Evolutionary conservation across 2,329 filamentous ascomycete genomes (phyloP), one percentile per base, ranked within the genome.

Genomic region (Seiridium unicorne): DNA sequence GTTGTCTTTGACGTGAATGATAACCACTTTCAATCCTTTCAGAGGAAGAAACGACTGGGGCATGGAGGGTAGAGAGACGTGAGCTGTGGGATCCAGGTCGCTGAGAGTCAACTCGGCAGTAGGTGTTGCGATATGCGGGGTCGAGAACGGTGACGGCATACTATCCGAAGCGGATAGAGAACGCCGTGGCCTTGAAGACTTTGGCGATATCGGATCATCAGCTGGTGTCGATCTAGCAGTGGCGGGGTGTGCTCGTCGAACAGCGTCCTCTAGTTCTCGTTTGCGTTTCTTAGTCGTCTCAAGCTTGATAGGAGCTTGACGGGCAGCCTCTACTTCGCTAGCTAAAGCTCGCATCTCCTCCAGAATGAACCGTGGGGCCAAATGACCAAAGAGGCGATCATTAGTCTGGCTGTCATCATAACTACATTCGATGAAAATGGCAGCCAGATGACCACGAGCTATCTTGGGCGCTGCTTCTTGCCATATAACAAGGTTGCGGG

Each of bases 361-460:
- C 32, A 94, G 86, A 10, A 99, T 76, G 72, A 92, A 95, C 0
- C 87, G 82, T 0, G 95, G 95, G 44, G 92, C 91, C 11, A 99
- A 79, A 68, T 99, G 95, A 0, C 95, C 95, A 65, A 93, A 99
- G 0, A 99, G 81, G 0, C 88, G 85, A 55, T 90, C 88, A 62
- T 95, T 88, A 31, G 86, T 82, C 68, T 93, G 89, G 6, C 85
- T 85, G 72, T 97, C 89, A 62, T 92, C 90, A 73, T 94, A 99
- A 63, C 92, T 96, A 74, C 94, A 98, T 78, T 99, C 95, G 67
- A 99, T 96, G 70, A 98, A 94, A 10, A 99, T 90, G 9, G 89
- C 94, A 0, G 82, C 84, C 0, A 99, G 81, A 3, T 83, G 81
- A 1, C 92, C 91, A 0, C 81, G 77, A 0, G 82, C 89, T 34